Percentiles rank a stretch among this genome's conserved stretches.
phyloP scores from a whole-genome alignment of 345 rosid genomes.

The Turritis glabra region DNA sequence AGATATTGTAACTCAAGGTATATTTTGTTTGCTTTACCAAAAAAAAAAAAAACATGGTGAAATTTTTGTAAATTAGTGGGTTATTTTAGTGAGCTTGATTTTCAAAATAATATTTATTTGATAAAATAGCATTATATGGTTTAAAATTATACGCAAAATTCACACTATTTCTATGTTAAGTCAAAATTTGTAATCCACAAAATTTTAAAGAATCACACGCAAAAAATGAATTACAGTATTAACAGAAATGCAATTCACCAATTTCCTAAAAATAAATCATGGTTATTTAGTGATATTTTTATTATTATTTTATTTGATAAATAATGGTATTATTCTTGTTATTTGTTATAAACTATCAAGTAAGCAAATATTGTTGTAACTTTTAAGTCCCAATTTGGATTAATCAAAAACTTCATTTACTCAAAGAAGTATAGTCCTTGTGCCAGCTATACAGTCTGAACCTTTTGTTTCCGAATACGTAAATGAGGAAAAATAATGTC shows the following conservation, averaged over 20 bases:
- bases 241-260: too few relatives aligned
- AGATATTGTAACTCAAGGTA: too few relatives aligned
- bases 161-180: too few relatives aligned
- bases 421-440: slow-evolving; percentile 12
- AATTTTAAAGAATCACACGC: too few relatives aligned
- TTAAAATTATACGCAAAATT: too few relatives aligned
- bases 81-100: too few relatives aligned
- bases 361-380: not conserved
- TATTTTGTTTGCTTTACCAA: too few relatives aligned
- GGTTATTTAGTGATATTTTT: not conserved
- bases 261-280: not conserved
- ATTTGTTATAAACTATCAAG: not conserved
- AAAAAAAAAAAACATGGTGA: too few relatives aligned
- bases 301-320: not conserved
- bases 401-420: slow-evolving; percentile 11
- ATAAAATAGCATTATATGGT: too few relatives aligned
- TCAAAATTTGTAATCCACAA: too few relatives aligned
- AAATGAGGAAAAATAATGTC: slow-evolving; percentile 1
- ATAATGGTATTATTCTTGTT: not conserved
- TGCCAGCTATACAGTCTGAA: not conserved
- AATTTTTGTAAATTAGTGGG: too few relatives aligned
- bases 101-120: too few relatives aligned
- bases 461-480: not conserved
- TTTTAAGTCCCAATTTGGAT: slow-evolving; percentile 8
- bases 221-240: not conserved